These are phyloP conservation scores for Linum trigynum DNA, from an alignment of 345 rosid genomes.

Conservation along the genomic window DNA sequence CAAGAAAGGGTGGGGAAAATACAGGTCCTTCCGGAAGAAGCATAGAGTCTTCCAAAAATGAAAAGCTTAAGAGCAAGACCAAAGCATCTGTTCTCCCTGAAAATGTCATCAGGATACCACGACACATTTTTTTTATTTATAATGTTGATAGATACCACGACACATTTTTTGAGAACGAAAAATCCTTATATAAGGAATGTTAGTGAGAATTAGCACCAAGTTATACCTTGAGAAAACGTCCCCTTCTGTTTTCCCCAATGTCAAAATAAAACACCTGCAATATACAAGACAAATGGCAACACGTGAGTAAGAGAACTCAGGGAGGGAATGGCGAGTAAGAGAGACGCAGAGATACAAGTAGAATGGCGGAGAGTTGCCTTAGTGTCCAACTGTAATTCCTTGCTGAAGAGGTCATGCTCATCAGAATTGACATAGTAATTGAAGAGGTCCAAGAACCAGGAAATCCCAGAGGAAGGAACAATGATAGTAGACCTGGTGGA, in stretches of 20 bases:
- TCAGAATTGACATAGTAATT: constrained; percentile 87
- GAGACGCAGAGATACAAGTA: not conserved
- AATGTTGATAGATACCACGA: too few relatives aligned
- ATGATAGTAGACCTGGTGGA: constrained; percentile 98
- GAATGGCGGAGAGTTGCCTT: constrained; percentile 33
- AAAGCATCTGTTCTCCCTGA: too few relatives aligned
- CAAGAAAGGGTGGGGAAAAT: too few relatives aligned
- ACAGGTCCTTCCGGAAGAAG: too few relatives aligned
- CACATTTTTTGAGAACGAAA: not conserved
- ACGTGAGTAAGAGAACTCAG: not conserved
- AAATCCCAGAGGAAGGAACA: constrained; percentile 89
- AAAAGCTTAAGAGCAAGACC: too few relatives aligned
- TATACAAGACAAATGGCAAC: not conserved
- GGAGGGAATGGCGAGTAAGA: not conserved
- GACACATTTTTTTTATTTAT: too few relatives aligned
- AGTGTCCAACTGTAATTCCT: constrained; percentile 95
- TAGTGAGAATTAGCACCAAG: not conserved
- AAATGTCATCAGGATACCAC: too few relatives aligned
- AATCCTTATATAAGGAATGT: not conserved
- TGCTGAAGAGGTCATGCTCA: constrained; percentile 82
- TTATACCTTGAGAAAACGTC: constrained; percentile 82
- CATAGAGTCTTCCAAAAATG: too few relatives aligned
- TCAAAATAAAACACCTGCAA: constrained; percentile 86
- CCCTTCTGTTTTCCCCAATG: constrained; percentile 92
- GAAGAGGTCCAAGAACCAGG: constrained; percentile 98